A percentile compares a stretch with the other conserved stretches of the same genome.
These are phyloP conservation scores for Penium margaritaceum DNA, from an alignment of 139 green algal species.

Conservation along the genomic window DNA sequence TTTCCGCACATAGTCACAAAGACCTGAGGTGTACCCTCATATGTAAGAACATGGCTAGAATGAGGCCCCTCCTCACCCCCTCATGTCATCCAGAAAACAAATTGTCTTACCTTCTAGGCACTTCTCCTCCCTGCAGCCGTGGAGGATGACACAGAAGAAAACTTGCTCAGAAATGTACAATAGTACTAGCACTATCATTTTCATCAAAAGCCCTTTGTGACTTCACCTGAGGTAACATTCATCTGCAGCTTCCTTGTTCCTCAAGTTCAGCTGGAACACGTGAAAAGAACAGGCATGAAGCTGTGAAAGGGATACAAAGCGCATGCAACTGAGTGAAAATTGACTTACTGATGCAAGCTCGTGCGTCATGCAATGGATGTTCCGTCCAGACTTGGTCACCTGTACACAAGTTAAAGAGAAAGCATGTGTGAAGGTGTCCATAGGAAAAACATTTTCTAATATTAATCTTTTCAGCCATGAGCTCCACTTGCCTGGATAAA, in stretches of 20 bases:
- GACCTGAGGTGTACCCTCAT: constrained; percentile 67
- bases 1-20: constrained; percentile 44
- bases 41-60: no score
- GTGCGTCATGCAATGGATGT: constrained; percentile 57
- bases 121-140: constrained; percentile 66
- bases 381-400: constrained; percentile 34
- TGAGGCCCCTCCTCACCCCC: no score
- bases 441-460: not conserved
- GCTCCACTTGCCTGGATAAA: constrained; percentile 26
- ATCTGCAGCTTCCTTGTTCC: constrained; percentile 64
- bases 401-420: not conserved
- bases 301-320: not conserved
- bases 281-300: not conserved
- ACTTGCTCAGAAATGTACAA: no score
- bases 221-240: constrained; percentile 77
- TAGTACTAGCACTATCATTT: no score
- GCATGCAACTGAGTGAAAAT: not conserved
- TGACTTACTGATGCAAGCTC: constrained; percentile 69
- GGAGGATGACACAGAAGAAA: no score
- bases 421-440: not conserved
- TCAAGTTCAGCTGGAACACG: constrained; percentile 60
- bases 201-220: no score
- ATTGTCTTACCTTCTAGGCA: constrained; percentile 43
- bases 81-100: not conserved
- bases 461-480: not conserved